Evolutionary conservation across 1,284 basidiomycete species (phyloP).

Genomic region (Heterobasidion annosum): DNA sequence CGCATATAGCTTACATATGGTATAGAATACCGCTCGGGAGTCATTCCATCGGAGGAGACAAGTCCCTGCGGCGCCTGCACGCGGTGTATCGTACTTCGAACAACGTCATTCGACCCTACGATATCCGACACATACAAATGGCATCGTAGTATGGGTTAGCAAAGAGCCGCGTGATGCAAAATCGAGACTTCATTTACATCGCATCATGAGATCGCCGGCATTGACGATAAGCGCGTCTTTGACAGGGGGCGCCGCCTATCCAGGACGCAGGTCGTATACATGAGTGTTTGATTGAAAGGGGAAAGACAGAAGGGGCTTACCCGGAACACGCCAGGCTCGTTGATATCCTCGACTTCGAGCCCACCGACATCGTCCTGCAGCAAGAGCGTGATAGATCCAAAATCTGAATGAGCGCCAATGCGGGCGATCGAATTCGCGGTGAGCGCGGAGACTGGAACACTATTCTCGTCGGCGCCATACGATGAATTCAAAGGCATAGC

Average conservation of each 20-base stretch:
- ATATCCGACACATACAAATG: background rate
- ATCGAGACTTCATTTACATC: constrained; percentile 24
- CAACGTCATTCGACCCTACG: constrained; percentile 49
- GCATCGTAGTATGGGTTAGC: too few species aligned
- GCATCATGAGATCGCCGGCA: constrained; percentile 52
- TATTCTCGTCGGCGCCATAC: constrained; percentile 9
- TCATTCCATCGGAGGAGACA: constrained; percentile 22
- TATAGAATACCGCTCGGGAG: constrained; percentile 45
- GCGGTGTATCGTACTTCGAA: constrained; percentile 52
- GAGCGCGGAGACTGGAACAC: constrained; percentile 25
- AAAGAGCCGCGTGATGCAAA: background rate
- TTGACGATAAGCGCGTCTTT: constrained; percentile 49
- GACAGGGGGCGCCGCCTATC: constrained; percentile 36
- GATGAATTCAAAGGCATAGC: too few species aligned
- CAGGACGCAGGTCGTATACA: background rate
- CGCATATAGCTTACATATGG: constrained; percentile 34
- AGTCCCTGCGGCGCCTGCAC: constrained; percentile 36
- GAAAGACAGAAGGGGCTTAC: constrained; percentile 15
- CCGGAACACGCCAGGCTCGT: constrained; percentile 33
- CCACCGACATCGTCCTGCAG: constrained; percentile 54
- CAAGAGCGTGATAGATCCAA: constrained; percentile 46
- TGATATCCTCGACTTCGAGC: constrained; percentile 49
- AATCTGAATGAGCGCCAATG: constrained; percentile 53
- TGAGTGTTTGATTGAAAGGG: background rate
- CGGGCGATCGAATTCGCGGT: constrained; percentile 32